These are phyloP conservation scores for Fusarium heterosporum DNA, from an alignment of 2,329 filamentous ascomycete species.

Conservation along the genomic window DNA sequence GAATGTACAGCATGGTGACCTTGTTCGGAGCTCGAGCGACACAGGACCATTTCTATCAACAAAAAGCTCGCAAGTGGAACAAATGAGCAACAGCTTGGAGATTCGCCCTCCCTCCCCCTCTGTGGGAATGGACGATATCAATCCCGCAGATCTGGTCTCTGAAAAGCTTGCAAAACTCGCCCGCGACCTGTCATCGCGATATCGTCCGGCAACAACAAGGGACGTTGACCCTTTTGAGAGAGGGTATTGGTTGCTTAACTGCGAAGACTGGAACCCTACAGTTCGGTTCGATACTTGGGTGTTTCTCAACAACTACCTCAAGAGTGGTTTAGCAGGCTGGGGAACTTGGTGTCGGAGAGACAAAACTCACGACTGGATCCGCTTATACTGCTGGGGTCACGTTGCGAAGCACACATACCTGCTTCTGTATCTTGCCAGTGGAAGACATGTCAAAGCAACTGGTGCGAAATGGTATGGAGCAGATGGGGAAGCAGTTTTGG, in stretches of 20 bases:
- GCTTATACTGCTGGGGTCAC: constrained; percentile 83
- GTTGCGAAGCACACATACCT: constrained; percentile 79
- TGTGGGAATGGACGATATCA: constrained; percentile 60
- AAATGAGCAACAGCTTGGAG: constrained; percentile 54
- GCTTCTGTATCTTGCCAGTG: constrained; percentile 78
- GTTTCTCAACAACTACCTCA: constrained; percentile 70
- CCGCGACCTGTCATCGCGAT: constrained; percentile 65
- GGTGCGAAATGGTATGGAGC: constrained; percentile 75
- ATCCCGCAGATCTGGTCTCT: constrained; percentile 66
- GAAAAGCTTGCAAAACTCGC: constrained; percentile 62
- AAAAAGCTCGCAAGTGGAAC: constrained; percentile 23
- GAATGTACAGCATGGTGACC: constrained; percentile 26
- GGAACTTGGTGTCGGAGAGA: constrained; percentile 68
- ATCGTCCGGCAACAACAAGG: constrained; percentile 57
- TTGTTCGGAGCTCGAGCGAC: constrained; percentile 50
- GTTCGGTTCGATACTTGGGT: constrained; percentile 69
- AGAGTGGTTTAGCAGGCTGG: constrained; percentile 72
- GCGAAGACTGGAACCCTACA: constrained; percentile 62
- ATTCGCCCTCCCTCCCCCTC: constrained; percentile 68
- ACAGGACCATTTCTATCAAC: constrained; percentile 38
- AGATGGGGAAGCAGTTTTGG: constrained; percentile 63
- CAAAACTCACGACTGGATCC: constrained; percentile 60
- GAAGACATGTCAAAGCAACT: constrained; percentile 68
- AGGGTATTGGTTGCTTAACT: constrained; percentile 80
- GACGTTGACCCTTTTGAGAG: constrained; percentile 70